Conservation (phyloP, 2,329 filamentous ascomycete genomes). For the Ramularia endophylla region DNA sequence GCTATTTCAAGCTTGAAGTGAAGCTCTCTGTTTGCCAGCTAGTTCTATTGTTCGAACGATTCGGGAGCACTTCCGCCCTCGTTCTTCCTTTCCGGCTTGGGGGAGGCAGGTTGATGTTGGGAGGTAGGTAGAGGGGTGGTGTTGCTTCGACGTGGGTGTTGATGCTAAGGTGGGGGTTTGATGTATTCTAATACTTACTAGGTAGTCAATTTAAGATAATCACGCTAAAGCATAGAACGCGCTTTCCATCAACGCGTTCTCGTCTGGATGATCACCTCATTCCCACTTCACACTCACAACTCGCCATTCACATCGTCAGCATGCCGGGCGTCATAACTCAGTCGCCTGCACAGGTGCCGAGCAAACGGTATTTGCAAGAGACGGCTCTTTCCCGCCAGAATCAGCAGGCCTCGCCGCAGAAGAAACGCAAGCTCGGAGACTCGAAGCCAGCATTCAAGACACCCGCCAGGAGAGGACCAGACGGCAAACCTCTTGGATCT, state of each 20-base stretch:
- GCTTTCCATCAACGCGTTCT: slow-evolving; percentile 2
- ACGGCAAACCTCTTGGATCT: slow-evolving; percentile 57
- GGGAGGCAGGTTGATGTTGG: too few relatives aligned
- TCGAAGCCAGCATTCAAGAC: slow-evolving; percentile 55
- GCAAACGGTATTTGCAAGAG: slow-evolving; percentile 44
- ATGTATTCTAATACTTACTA: too few relatives aligned
- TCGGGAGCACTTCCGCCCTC: too few relatives aligned
- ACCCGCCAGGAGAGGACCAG: slow-evolving; percentile 41
- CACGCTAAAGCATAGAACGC: neutral
- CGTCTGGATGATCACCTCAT: neutral
- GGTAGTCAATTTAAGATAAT: too few relatives aligned
- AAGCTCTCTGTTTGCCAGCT: too few relatives aligned
- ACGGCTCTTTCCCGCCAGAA: slow-evolving; percentile 41
- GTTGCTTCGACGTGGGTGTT: too few relatives aligned
- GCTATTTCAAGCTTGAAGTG: too few relatives aligned
- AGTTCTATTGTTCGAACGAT: too few relatives aligned
- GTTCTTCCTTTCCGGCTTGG: too few relatives aligned
- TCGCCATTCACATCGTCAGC: slow-evolving; percentile 7
- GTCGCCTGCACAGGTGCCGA: slow-evolving; percentile 30
- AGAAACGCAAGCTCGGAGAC: slow-evolving; percentile 77
- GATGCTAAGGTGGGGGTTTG: too few relatives aligned
- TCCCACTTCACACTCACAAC: slow-evolving; percentile 4
- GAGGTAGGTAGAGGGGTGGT: too few relatives aligned
- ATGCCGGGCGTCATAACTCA: slow-evolving; percentile 31
- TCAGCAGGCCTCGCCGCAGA: slow-evolving; percentile 50